These are phyloP conservation scores for Colletotrichum abscissum DNA, from an alignment of 2,329 filamentous ascomycete genomes.

Conservation along the genomic window DNA sequence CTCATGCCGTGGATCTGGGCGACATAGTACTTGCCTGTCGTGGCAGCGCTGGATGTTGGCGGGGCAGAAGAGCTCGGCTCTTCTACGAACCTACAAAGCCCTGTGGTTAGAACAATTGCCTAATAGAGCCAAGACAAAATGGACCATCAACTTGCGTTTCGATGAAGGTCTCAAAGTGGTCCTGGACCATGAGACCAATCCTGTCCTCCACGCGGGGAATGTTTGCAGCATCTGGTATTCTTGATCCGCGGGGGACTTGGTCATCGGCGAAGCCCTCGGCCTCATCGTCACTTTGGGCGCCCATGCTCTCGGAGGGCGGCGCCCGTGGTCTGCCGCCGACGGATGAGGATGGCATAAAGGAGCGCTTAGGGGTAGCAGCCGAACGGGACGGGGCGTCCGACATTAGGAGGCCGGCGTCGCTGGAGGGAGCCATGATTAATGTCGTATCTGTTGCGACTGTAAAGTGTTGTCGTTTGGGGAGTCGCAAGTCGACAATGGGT, in stretches of 20 bases:
- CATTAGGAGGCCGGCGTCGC: constrained; percentile 68
- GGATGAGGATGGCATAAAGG: constrained; percentile 59
- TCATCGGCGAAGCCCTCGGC: constrained; percentile 73
- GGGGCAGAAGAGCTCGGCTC: constrained; percentile 72
- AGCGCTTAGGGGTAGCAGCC: constrained; percentile 55
- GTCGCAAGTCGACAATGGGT: neutral
- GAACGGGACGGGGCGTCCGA: constrained; percentile 63
- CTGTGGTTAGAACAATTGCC: constrained; percentile 12
- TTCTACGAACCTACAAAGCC: constrained; percentile 69
- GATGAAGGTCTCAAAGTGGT: constrained; percentile 83
- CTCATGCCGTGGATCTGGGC: constrained; percentile 85
- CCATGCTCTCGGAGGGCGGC: constrained; percentile 72
- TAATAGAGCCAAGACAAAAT: neutral
- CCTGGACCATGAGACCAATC: constrained; percentile 79
- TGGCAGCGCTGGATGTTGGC: constrained; percentile 76
- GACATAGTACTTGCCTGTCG: constrained; percentile 86
- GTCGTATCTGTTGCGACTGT: neutral
- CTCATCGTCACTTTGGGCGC: constrained; percentile 71
- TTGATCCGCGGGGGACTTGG: constrained; percentile 65
- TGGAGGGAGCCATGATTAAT: constrained; percentile 61
- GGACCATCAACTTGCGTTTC: constrained; percentile 68
- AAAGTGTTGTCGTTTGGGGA: neutral
- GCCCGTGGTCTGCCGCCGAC: constrained; percentile 65
- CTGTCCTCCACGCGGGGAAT: constrained; percentile 81
- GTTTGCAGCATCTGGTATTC: constrained; percentile 58